Evolutionary conservation across 1,284 basidiomycete species (phyloP), one percentile per base, ranked within the genome.

Genomic region (Moesziomyces aphidis): DNA sequence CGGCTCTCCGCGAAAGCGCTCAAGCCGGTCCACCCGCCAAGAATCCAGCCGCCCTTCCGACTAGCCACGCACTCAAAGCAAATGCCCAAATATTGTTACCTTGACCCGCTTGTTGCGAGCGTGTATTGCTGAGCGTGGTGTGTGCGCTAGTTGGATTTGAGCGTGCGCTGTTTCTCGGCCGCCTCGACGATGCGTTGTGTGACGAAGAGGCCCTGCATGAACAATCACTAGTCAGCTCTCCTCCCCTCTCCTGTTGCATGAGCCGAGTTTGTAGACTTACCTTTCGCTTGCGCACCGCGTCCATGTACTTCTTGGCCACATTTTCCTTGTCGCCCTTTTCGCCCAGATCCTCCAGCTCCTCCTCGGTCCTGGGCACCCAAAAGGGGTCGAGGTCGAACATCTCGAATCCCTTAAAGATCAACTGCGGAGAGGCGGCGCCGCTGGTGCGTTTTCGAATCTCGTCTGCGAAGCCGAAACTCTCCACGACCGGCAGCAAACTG

Each of bases 351-450:
- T 99, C 97, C 46, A 99, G 88, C 81, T 99, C 97, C 84, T 97
- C 97, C 80, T 97, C 93, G 0, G 97, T 99, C 9, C 94, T 94
- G 0, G 97, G 97, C 0, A 99, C 95, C 97, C 97, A 99, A 88
- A 96, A 99, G 3, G 97, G 97, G 87, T 99, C 95, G 77, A 80
- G 58, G 57, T 83, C 81, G 46, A 76, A 84, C 31, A 84, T 54
- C 31, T 82, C 80, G 59, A 82, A 84, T 88, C 96, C 96, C 85
- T 91, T 92, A 86, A 99, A 99, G 76, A 99, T 93, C 28, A 99
- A 88, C 84, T 98, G 97, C 0, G 97, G 96, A 70, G 92, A 95
- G 1, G 97, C 97, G 5, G 95, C 95, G 5, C 97, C 97, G 0
- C 94, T 97, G 0, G 97, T 99, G 26, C 93, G 89, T 83, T 95